Percentiles rank a stretch among this genome's conserved stretches.
These are phyloP conservation scores for Paxillus ammoniavirescens DNA, from an alignment of 768 basidiomycete genomes.

Conservation along the genomic window DNA sequence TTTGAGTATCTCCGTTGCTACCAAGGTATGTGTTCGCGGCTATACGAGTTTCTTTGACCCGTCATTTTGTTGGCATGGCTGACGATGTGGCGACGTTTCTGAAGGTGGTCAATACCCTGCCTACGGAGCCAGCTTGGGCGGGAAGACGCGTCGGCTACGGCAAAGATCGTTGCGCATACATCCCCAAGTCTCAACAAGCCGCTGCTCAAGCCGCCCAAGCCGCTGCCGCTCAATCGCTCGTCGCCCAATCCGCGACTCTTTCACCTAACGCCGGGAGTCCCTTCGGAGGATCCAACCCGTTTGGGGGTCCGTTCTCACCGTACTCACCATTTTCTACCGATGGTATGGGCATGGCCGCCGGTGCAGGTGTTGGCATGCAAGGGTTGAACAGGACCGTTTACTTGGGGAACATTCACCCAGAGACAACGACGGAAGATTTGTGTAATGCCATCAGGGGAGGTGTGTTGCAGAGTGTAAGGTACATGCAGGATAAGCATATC, in stretches of 20 bases:
- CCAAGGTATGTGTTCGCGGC: conserved; percentile 62
- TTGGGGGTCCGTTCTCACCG: conserved; percentile 38
- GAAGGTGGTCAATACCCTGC: conserved; percentile 91
- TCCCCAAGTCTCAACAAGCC: conserved; percentile 92
- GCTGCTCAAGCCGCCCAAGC: conserved; percentile 85
- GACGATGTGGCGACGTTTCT: not conserved
- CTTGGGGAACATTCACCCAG: conserved; percentile 94
- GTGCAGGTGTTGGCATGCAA: conserved; percentile 36
- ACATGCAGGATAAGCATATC: conserved; percentile 97
- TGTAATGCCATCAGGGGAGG: conserved; percentile 98
- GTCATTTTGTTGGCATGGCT: not conserved
- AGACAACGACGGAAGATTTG: conserved; percentile 91
- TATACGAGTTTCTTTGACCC: conserved; percentile 8
- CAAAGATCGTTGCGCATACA: conserved; percentile 97
- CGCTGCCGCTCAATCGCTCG: conserved; percentile 74
- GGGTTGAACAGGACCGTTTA: conserved; percentile 91
- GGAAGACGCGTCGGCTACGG: conserved; percentile 98
- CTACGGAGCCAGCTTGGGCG: conserved; percentile 89
- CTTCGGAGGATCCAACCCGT: conserved; percentile 30
- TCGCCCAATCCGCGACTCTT: conserved; percentile 48
- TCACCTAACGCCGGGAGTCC: conserved; percentile 29
- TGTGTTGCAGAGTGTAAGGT: conserved; percentile 90
- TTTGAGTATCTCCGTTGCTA: conserved; percentile 90
- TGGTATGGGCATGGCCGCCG: conserved; percentile 29
- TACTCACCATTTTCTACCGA: conserved; percentile 55